Evolutionary conservation across 108 stramenopile genomes (phyloP), one percentile per base, ranked within the genome.

Genomic region (Nitzschia sp.): DNA sequence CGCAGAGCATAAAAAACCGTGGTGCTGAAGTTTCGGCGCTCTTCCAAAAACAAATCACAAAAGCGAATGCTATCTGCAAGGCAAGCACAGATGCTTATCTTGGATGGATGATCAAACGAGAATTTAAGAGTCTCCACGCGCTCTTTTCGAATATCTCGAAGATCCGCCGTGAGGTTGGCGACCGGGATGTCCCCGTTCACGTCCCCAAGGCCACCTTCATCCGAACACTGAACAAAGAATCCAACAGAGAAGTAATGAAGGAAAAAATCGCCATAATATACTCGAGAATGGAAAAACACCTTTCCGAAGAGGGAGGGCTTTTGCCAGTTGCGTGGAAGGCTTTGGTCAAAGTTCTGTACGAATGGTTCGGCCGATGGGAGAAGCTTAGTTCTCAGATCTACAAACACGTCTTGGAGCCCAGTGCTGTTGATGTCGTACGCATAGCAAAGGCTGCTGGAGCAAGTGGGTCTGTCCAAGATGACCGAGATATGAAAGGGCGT

Each of bases 321-420:
- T 72, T 94, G 21, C 92, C 92, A n/a, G 81, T 87, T 45, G 92
- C 92, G 2, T 94, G 92, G 92, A 94, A 94, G 60, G 89, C 92
- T 11, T 80, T 94, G 15, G 92, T 94, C 19, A 94, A 91, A 67
- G 92, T 94, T 25, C 55, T 94, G 58, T 94, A 89, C 61, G 92
- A 94, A 77, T 94, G 92, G 92, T 94, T 94, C 70, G 92, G 92
- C 57, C 76, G 89, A 33, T 94, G 92, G 92, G 92, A 94, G 54
- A 94, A 94, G 69, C 70, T 94, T 2, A 89, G 89, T 54, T 85
- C 86, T 9, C 83, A 83, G 44, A 88, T 89, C 27, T 94, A 94
- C 73, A 86, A 85, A 53, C 85, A 91, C 50, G 82, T 84, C 8
- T 70, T 94, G 59, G 88, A 88, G n/a, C 93, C 93, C 5, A 86